phyloP scores from a whole-genome alignment of 108 stramenopile species.

The Schizochytrium sp. region DNA sequence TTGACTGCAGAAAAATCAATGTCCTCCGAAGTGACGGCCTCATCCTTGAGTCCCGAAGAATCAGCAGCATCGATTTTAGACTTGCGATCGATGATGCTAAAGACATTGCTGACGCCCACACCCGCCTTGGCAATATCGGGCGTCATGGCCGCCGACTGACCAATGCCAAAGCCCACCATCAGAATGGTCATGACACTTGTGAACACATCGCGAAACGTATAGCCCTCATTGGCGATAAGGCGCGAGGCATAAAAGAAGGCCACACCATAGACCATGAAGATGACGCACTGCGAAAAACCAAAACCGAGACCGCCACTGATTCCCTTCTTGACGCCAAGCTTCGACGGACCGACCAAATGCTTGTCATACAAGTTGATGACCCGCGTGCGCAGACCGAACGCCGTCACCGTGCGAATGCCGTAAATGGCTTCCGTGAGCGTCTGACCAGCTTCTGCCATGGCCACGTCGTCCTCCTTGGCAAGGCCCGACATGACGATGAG shows the following conservation, averaged over 20 bases:
- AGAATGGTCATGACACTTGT: constrained; percentile 37
- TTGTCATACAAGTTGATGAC: constrained; percentile 36
- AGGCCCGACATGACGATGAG: constrained; percentile 28
- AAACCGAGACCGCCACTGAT: constrained; percentile 24
- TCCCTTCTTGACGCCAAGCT: constrained; percentile 24
- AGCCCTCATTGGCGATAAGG: constrained; percentile 25
- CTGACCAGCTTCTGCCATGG: constrained; percentile 16
- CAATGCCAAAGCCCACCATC: constrained; percentile 40
- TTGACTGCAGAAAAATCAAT: constrained; percentile 11
- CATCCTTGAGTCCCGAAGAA: not conserved
- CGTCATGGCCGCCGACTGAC: constrained; percentile 37
- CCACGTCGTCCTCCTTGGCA: constrained; percentile 39
- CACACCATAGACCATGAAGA: constrained; percentile 35
- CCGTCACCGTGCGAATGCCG: constrained; percentile 55
- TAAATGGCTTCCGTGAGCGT: constrained; percentile 47
- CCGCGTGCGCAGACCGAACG: constrained; percentile 39
- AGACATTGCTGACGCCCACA: constrained; percentile 35
- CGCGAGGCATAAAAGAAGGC: constrained; percentile 37
- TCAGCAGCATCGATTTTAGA: constrained; percentile 15
- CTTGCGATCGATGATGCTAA: constrained; percentile 34
- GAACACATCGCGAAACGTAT: constrained; percentile 36
- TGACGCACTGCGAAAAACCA: constrained; percentile 36
- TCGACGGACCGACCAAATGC: constrained; percentile 25
- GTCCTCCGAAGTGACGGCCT: not conserved
- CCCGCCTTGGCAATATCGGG: constrained; percentile 31